Base-by-base conservation (phyloP, 148 eudicot genomes). In the Camellia sinensis region DNA sequence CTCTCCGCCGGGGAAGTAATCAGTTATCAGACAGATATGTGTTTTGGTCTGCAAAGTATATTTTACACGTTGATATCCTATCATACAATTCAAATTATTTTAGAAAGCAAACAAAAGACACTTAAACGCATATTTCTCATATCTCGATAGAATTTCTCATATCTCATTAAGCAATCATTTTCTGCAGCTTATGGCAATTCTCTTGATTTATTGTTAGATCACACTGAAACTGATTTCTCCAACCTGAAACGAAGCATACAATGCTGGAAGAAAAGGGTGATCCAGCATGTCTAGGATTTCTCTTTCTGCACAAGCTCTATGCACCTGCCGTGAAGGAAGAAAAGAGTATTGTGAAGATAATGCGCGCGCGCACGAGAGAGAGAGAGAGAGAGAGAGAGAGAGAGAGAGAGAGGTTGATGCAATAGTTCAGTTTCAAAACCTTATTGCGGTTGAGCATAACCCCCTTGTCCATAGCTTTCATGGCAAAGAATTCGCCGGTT, bases 221-320 rank as follows among this genome's bases (percentile, higher is more conserved):
- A 29, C 37, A 29, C 37, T 29, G 37, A 29, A 29, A 54, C 37
- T 53, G 62, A 40, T 41, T 59, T 69, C 52, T 45, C 86, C 83
- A 56, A 92, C 97, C 98, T 95, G 98, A 91, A 95, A 93, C 74
- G 98, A 95, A 76, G 98, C 98, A 88, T 93, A 95, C 50, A 95
- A 71, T 80, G 95, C 98, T 45, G 98, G 98, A 84, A 95, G 97
- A 86, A 95, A 95, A 79, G 98, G 98, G 80, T 95, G 98, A 82
- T 95, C 98, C 84, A 95, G 76, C 86, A 84, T 88, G 82, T 93
- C 92, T 6, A 93, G 91, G 81, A 95, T 95, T 79, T 95, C 97
- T 88, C 98, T 91, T 82, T 95, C 98, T 41, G 96, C 97, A 82
- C 97, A 93, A 82, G 98, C 98, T 86, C 98, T 89, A 71, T 95